Conservation (phyloP, 176 grass and related monocot genomes). For the Triticum monococcum region DNA sequence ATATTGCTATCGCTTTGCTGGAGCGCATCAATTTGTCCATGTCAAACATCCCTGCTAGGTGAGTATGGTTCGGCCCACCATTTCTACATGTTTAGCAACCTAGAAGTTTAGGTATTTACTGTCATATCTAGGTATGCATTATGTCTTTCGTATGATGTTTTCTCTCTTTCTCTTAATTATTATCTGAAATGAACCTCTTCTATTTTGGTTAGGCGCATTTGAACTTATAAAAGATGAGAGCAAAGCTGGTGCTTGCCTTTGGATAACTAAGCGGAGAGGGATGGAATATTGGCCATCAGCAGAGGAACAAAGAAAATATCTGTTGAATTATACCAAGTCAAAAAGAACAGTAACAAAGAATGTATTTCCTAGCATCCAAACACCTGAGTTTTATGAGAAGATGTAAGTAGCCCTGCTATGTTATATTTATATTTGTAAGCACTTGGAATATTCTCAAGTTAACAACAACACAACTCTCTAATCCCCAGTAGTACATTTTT, state of each 20-base stretch:
- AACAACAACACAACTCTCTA: not conserved
- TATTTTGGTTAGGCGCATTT: conserved; percentile 58
- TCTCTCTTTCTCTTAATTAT: conserved; percentile 3
- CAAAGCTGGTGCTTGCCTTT: conserved; percentile 94
- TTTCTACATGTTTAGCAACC: not conserved
- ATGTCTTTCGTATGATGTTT: conserved; percentile 6
- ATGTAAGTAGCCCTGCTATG: conserved; percentile 62
- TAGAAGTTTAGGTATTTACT: not conserved
- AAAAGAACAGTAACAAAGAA: conserved; percentile 51
- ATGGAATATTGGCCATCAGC: conserved; percentile 89
- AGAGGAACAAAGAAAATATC: conserved; percentile 66
- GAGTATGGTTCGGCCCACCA: not conserved
- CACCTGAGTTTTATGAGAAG: conserved; percentile 80
- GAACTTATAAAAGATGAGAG: conserved; percentile 93
- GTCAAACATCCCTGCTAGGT: not conserved
- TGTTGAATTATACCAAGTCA: conserved; percentile 43
- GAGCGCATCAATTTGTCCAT: not conserved
- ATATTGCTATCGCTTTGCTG: not conserved
- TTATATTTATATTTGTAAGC: conserved; percentile 8
- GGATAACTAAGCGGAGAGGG: conserved; percentile 84
- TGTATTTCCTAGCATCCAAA: conserved; percentile 52
- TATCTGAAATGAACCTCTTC: not conserved
- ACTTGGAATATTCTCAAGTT: not conserved
- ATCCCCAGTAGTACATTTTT: not conserved
- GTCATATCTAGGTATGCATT: not conserved